Percentiles rank a stretch among this genome's conserved stretches.
These are phyloP conservation scores for Podospora comata DNA, from an alignment of 495 filamentous ascomycete species.

Conservation along the genomic window DNA sequence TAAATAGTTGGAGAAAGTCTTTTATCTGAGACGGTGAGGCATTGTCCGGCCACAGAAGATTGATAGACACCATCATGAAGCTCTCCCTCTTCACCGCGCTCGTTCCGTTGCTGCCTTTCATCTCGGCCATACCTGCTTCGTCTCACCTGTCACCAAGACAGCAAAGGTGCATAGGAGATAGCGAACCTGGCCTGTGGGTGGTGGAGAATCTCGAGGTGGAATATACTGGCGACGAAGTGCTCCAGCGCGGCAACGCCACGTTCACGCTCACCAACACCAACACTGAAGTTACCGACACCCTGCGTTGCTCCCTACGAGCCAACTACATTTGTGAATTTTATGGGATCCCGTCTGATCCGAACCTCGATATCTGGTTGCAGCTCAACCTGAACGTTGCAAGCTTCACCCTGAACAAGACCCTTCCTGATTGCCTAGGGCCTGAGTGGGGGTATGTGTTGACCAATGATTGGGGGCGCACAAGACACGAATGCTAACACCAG, in stretches of 20 bases:
- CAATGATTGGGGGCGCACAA: neutral
- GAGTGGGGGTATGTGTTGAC: neutral
- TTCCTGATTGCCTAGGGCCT: neutral
- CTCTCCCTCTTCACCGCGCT: neutral
- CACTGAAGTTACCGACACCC: neutral
- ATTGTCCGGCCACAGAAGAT: neutral
- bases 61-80: neutral
- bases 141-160: neutral
- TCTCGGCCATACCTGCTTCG: neutral
- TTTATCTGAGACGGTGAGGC: neutral
- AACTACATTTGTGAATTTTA: conserved; percentile 21
- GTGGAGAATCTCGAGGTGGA: conserved; percentile 8
- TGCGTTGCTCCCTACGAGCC: conserved; percentile 10
- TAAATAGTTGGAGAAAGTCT: neutral
- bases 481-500: neutral
- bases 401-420: conserved; percentile 11
- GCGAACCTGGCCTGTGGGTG: conserved; percentile 6
- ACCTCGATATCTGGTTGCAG: conserved; percentile 17
- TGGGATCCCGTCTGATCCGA: conserved; percentile 7
- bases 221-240: conserved; percentile 8
- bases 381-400: conserved; percentile 13
- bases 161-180: neutral
- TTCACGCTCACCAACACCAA: conserved; percentile 13
- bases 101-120: neutral
- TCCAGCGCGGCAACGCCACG: conserved; percentile 10